A percentile compares a stretch with the other conserved stretches of the same genome.
phyloP scores from a whole-genome alignment of 1,284 basidiomycete genomes.

The Tylopilus sp. region DNA sequence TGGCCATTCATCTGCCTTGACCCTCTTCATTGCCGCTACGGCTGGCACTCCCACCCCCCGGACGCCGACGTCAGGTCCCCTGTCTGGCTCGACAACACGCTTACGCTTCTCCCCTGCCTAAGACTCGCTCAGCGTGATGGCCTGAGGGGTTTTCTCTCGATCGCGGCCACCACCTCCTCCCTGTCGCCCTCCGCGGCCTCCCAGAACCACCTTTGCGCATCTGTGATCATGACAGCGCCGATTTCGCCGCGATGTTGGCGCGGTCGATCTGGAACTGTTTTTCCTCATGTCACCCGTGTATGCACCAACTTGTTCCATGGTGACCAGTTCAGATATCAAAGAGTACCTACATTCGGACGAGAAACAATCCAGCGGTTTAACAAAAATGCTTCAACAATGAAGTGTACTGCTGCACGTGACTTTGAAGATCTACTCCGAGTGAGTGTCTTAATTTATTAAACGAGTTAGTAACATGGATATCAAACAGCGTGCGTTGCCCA shows the following conservation, averaged over 20 bases:
- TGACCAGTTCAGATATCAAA: no score
- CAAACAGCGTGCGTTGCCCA: no score
- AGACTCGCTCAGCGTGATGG: constrained; percentile 31
- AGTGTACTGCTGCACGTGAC: no score
- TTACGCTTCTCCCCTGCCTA: constrained; percentile 67
- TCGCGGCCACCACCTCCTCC: constrained; percentile 23
- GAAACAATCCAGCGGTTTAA: no score
- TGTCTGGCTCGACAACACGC: constrained; percentile 69
- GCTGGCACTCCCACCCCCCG: constrained; percentile 58
- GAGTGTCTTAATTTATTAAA: no score
- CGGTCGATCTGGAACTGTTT: constrained; percentile 69
- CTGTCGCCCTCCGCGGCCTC: constrained; percentile 43
- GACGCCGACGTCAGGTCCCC: constrained; percentile 60
- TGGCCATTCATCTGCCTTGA: constrained; percentile 60
- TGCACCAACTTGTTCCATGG: no score
- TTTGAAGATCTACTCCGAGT: no score
- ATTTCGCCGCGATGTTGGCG: constrained; percentile 60
- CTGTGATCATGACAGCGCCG: constrained; percentile 39
- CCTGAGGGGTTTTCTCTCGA: constrained; percentile 17
- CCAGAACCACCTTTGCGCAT: constrained; percentile 22
- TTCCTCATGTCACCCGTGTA: no score
- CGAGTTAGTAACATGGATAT: no score
- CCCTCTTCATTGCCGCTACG: constrained; percentile 56
- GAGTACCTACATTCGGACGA: no score
- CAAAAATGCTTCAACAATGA: no score